Base-by-base conservation (phyloP, 306 rosid genomes). In the Vigna mungo region DNA sequence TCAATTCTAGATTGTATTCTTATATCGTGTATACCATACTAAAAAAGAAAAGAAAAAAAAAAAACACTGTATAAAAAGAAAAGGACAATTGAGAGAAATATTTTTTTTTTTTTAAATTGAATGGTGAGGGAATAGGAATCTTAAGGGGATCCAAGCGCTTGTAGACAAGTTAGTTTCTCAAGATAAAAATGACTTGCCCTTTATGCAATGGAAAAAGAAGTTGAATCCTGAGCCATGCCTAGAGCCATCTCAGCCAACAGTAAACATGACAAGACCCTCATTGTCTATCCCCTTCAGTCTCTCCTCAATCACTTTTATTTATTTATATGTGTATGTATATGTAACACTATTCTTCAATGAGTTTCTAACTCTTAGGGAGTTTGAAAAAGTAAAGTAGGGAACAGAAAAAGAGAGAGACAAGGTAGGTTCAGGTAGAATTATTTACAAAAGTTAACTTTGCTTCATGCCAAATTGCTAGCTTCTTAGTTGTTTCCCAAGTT, bases 81-180 rank as follows among this genome's bases (percentile, higher is more conserved):
- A 20, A 20, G 1, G 21, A 20, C 21, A 20, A 20, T 0, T 0
- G 0, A 20, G 1, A 20, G 21, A 20, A 20, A 20, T 20, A 20
- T 20, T 1, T 20, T 20, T 0, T 20, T 20, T 1, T 20, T 20
- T 20, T 0, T 0, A 20, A 68, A 66, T 47, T 71, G 71, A 76
- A 11, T 72, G 72, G 82, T 85, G 67, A 58, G 77, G 86, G 83
- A 84, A 77, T 85, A 74, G 85, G 87, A 88, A 86, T 87, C 91
- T 30, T 71, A 21, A 80, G 46, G 77, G 80, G 85, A 84, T 84
- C 80, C 91, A 84, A 87, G 56, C 88, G 83, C 87, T 76, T 60
- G 30, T 32, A 67, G 88, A 84, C 90, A 85, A 90, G 75, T 80
- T 32, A 18, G 87, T 72, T 84, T 86, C 76, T 77, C 75, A 88